Evolutionary conservation across 257 asterid genomes (phyloP).

Genomic region (Salvia splendens): DNA sequence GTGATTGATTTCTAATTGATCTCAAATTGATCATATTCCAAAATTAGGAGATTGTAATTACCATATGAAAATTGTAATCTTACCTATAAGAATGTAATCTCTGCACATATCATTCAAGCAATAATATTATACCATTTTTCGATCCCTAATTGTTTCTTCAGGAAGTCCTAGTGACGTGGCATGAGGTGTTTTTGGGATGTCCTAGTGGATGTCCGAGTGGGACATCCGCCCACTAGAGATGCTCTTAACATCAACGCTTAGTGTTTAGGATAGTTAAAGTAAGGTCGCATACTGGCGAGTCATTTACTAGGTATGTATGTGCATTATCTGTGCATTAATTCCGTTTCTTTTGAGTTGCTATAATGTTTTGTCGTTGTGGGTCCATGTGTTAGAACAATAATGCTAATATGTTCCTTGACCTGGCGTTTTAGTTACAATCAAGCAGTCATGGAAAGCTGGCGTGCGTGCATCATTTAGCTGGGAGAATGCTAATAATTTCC

Average conservation of each 20-base stretch:
- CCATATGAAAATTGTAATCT: too few species aligned
- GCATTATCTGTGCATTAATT: not conserved
- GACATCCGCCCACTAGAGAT: too few species aligned
- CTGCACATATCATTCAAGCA: too few species aligned
- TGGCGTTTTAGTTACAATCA: constrained; percentile 53
- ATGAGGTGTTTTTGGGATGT: too few species aligned
- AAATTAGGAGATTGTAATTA: too few species aligned
- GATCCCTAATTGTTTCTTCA: too few species aligned
- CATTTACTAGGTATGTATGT: constrained; percentile 68
- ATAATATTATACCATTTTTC: too few species aligned
- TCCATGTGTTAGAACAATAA: not conserved
- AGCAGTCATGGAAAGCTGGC: constrained; percentile 93
- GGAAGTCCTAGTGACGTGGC: too few species aligned
- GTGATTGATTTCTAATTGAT: too few species aligned
- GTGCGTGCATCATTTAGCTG: constrained; percentile 59
- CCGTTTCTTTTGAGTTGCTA: not conserved
- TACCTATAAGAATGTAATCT: too few species aligned
- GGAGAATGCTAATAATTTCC: constrained; percentile 69
- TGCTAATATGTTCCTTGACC: constrained; percentile 26
- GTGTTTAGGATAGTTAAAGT: constrained; percentile 63
- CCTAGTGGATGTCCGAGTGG: too few species aligned
- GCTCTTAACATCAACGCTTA: constrained; percentile 59
- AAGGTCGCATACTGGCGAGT: constrained; percentile 69
- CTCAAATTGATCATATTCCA: too few species aligned
- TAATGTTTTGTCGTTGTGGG: not conserved